Base-by-base conservation (phyloP, 106 monocot genomes). In the Agapanthus africanus region DNA sequence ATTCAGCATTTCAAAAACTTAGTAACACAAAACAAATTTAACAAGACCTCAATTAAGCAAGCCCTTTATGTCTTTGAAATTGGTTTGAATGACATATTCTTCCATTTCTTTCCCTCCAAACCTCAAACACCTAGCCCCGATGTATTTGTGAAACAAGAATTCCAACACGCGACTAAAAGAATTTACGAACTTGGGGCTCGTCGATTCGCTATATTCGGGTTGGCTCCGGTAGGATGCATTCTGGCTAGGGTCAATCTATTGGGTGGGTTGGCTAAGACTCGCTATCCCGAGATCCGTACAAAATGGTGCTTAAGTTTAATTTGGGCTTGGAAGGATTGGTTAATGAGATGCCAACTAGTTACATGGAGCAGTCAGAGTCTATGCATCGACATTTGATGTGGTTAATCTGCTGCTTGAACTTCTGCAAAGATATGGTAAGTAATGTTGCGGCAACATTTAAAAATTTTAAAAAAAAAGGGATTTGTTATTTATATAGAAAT, bases 161-260 rank as follows among this genome's bases (percentile, higher is more conserved):
- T 51, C 47, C 7, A 30, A 23, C 1, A 15, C 3, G 15, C 27
- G 0, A 28, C 52, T 4, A 34, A 26, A 18, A 11, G 16, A 52
- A 33, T 74, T 1, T 39, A 65, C 34, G 25, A 37, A 14, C 65
- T 74, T 10, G 73, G 73, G 11, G 73, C 50, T 0, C 50, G 65
- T 22, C 27, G 44, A 23, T 32, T 65, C 6, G 65, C 65, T 19
- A 37, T 65, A 1, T 37, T 65, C 42, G 47, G 65, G 19, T 30
- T 74, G 7, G 73, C 64, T 22, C 73, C 73, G 5, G 50, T 74
- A 0, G 73, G 65, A 0, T 74, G 73, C 65, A 74, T 74, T 26
- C 73, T 52, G 7, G 73, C 65, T 16, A 64, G 73, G 52, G 26
- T 63, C 35, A 27, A 10, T 13, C 18, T 74, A 28, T 64, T 47